A percentile compares a stretch with the other conserved stretches of the same genome.
Evolutionary conservation across 768 basidiomycete genomes (phyloP).

Genomic region (Artomyces pyxidatus): DNA sequence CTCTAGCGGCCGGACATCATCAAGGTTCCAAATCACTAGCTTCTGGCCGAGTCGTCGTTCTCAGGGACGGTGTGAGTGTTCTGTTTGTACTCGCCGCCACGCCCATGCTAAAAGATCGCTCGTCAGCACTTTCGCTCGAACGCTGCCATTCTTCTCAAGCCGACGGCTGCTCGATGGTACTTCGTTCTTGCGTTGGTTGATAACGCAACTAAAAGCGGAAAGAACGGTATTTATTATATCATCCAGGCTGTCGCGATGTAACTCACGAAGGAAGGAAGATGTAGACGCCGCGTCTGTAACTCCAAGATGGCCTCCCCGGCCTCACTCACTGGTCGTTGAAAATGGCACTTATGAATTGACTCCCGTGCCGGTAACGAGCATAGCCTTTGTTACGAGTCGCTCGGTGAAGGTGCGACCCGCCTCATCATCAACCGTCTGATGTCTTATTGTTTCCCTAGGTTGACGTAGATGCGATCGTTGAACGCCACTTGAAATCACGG

Average conservation of each 20-base stretch:
- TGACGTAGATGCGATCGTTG: slow-evolving; percentile 61
- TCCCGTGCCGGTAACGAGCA: slow-evolving; percentile 59
- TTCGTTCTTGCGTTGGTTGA: slow-evolving; percentile 69
- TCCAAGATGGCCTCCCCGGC: slow-evolving; percentile 71
- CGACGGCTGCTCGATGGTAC: slow-evolving; percentile 46
- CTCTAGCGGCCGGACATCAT: slow-evolving; percentile 47
- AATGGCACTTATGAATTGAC: slow-evolving; percentile 60
- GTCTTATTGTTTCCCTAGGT: slow-evolving; percentile 37
- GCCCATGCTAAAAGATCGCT: slow-evolving; percentile 1
- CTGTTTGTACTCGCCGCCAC: background rate
- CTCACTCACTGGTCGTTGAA: slow-evolving; percentile 37
- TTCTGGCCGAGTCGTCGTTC: slow-evolving; percentile 72
- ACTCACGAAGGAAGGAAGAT: slow-evolving; percentile 32
- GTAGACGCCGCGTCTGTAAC: slow-evolving; percentile 46
- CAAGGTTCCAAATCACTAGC: slow-evolving; percentile 62
- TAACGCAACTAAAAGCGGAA: slow-evolving; percentile 45
- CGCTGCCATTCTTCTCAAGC: slow-evolving; percentile 64
- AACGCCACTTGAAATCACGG: slow-evolving; percentile 50
- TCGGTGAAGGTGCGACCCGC: slow-evolving; percentile 52
- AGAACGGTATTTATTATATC: slow-evolving; percentile 45
- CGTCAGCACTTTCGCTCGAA: slow-evolving; percentile 70
- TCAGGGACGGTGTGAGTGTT: slow-evolving; percentile 70
- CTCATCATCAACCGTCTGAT: slow-evolving; percentile 2
- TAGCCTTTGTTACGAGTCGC: slow-evolving; percentile 65
- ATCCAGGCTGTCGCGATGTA: background rate